Base-by-base conservation (phyloP, 345 rosid species). In the Populus euphratica region DNA sequence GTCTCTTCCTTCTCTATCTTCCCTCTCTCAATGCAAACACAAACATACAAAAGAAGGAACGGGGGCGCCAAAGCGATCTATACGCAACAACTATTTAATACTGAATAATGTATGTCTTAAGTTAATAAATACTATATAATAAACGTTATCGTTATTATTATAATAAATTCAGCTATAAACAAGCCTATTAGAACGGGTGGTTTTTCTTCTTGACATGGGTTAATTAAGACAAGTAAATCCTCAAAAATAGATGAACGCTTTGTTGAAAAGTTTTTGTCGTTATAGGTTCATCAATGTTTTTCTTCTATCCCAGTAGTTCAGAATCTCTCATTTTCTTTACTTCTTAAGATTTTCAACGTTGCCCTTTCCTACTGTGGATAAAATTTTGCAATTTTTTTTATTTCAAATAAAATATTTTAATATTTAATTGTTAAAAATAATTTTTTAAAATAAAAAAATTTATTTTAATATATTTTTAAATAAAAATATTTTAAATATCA, bases 131-230 rank as follows among this genome's bases (percentile, higher is more conserved):
- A 73, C 50, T 44, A 44, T 13, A 44, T 3, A 44, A 3, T 13
- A 44, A 13, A 3, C 44, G 44, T 9, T 41, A 41, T 41, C 44
- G 44, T 41, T 41, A 41, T 41, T 44, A 41, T 38, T 39, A 36
- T 54, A 62, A 23, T n/a, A 69, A 14, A 67, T n/a, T 9, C 50
- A 44, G n/a, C 12, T 12, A 29, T 25, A 44, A 2, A 36, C 20
- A 27, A 23, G 36, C 44, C 17, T 7, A 59, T 35, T 20, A 17
- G 71, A 65, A 21, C 47, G 23, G 47, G 8, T 49, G 44, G n/a
- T n/a, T 66, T 75, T 75, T 20, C 78, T 75, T 75, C 72, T 66
- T 11, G 13, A 66, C 16, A n/a, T 18, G 67, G 35, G 78, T 25
- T 27, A 47, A 20, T 4, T 11, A 14, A 31, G 12, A 63, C 2